Evolutionary conservation across 2,329 filamentous ascomycete species (phyloP).

Genomic region (Aspergillus sp.): DNA sequence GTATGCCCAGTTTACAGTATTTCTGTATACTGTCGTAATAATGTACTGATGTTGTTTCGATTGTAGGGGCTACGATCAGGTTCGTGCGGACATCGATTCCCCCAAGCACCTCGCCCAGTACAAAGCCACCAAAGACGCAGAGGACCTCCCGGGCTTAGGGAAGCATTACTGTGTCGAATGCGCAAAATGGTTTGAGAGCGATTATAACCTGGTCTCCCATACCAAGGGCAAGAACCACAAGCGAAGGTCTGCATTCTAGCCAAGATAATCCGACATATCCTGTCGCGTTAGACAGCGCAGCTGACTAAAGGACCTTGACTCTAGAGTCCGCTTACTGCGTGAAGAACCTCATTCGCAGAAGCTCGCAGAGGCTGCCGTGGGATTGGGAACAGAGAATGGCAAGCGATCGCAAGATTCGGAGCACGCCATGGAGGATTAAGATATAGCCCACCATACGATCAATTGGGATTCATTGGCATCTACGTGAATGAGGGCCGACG

Average conservation of each 20-base stretch:
- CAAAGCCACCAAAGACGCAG: conserved; percentile 67
- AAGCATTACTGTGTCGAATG: conserved; percentile 85
- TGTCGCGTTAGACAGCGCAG: not conserved
- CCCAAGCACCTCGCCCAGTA: conserved; percentile 72
- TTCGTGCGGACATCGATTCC: conserved; percentile 71
- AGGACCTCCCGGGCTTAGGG: conserved; percentile 83
- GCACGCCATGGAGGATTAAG: conserved; percentile 37
- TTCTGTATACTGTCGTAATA: conserved; percentile 17
- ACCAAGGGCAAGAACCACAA: conserved; percentile 86
- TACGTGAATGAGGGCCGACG: not conserved
- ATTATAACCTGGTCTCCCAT: conserved; percentile 66
- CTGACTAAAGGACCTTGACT: conserved; percentile 6
- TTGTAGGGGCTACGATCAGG: conserved; percentile 80
- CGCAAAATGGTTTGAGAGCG: conserved; percentile 91
- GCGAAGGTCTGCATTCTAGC: conserved; percentile 53
- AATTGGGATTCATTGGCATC: not conserved
- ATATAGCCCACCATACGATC: not conserved
- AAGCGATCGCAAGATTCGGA: conserved; percentile 27
- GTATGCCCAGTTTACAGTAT: conserved; percentile 33
- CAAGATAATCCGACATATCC: not conserved
- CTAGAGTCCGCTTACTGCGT: conserved; percentile 68
- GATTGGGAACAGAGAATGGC: conserved; percentile 63
- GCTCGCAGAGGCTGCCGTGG: conserved; percentile 72
- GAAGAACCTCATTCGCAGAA: conserved; percentile 83
- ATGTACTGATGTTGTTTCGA: conserved; percentile 20